Evolutionary conservation across 345 rosid genomes (phyloP), one percentile per base, ranked within the genome.

Genomic region (Boechera retrofracta): DNA sequence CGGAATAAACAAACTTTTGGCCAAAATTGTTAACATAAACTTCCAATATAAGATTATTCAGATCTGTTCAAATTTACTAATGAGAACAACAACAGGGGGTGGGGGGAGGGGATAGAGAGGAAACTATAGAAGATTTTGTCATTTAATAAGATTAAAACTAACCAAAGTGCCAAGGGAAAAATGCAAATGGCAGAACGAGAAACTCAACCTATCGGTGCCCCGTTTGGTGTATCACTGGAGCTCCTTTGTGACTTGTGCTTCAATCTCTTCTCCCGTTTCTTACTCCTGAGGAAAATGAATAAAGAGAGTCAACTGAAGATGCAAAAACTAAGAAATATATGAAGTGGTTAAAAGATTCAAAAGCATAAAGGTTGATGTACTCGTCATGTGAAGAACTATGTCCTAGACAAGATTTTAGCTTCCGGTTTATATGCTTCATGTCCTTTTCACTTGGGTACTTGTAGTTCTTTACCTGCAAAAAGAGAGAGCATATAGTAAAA

Each of bases 351-450:
- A 15, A 73, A 73, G 61, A 66, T 21, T 44, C 9, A 28, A 55
- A 47, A 55, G 32, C 2, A 13, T 45, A 32, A 60, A 71, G 66
- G 55, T 52, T 59, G 28, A 79, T 75, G 55, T 88, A 94, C 98
- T 90, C 95, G 26, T 92, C 97, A 36, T 85, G 89, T 35, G 91
- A 89, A 81, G 91, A 89, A 75, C 87, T 77, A 69, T 92, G 94
- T 56, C 97, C 94, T 91, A 89, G 88, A 75, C 99, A 92, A 58
- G 98, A 95, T 77, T 87, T 90, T 59, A 92, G 87, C 79, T 95
- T 95, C 78, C 99, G 81, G 68, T 90, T 91, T 47, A 92, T 92
- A 85, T 95, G 92, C 84, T 89, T 95, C 99, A 95, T 89, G 82
- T 95, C 99, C 82, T 90, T 90, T 41, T 95, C 98, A 29, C 92